Evolutionary conservation across 768 basidiomycete genomes (phyloP), one percentile per base, ranked within the genome.

Genomic region (Russula lepida): DNA sequence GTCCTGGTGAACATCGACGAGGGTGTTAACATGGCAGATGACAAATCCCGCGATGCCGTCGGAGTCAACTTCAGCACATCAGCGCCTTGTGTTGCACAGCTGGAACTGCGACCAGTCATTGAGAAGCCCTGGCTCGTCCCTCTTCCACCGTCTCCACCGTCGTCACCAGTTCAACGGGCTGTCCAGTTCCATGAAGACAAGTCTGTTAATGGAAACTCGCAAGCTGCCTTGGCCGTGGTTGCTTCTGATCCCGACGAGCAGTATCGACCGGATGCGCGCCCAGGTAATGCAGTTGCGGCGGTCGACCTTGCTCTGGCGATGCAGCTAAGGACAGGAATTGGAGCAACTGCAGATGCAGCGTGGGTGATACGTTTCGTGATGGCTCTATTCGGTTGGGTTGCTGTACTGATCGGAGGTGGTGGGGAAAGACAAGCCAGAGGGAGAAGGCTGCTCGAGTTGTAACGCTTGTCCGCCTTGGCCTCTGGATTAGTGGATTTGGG

Each of bases 311-410:
- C 85, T 19, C 79, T 90, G 6, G 86, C 86, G 47, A 85, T 89
- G 85, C 88, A 89, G 71, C 77, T 89, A 51, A 79, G 86, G 32
- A 86, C 86, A 6, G 86, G 87, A 1, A 72, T 88, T 23, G 87
- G 86, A 39, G 71, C 79, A 12, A 84, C 86, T 43, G 84, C 86
- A 12, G 88, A 89, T 67, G 79, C 86, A 6, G 87, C 87, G 39
- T 89, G 86, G 86, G 81, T 88, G 77, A 85, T 89, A 52, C 75
- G 87, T 61, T 89, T 88, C 69, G 71, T 89, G 72, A 88, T 90
- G 87, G 77, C 83, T 32, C 79, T 88, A 72, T 89, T 86, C 70
- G 88, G 87, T 25, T 89, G 88, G 88, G 77, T 89, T 64, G 79
- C 84, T 44, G 78, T 88, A 32, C 74, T 85, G n/a, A 56, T 74